Conservation (phyloP, 164 flowering plant species). For the Annona cherimola region DNA sequence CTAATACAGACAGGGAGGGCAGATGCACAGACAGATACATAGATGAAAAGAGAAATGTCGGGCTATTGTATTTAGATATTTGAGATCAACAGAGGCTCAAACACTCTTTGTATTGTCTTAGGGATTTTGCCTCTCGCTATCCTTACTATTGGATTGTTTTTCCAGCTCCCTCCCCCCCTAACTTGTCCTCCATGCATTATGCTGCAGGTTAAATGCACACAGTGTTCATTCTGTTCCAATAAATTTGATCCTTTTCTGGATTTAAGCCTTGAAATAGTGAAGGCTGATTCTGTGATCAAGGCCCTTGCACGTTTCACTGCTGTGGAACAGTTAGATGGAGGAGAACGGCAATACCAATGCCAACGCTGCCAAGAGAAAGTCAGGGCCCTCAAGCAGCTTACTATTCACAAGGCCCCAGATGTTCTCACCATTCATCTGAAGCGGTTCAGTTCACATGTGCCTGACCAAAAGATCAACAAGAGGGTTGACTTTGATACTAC, state of each 20-base stretch:
- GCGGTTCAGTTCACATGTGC: slow-evolving; percentile 66
- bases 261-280: slow-evolving; percentile 81
- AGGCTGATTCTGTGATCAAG: slow-evolving; percentile 70
- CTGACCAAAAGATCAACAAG: slow-evolving; percentile 76
- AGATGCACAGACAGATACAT: too few species aligned
- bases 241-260: slow-evolving; percentile 93
- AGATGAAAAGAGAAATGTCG: too few species aligned
- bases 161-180: neutral
- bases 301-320: slow-evolving; percentile 81
- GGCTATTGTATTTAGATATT: too few species aligned
- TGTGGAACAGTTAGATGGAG: slow-evolving; percentile 81
- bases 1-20: too few species aligned
- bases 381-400: slow-evolving; percentile 83
- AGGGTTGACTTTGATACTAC: slow-evolving; percentile 57
- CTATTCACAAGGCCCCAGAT: slow-evolving; percentile 83
- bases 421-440: slow-evolving; percentile 88
- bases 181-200: neutral
- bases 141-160: neutral
- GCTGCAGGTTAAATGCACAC: slow-evolving; percentile 83
- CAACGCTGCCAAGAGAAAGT: slow-evolving; percentile 90
- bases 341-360: slow-evolving; percentile 81
- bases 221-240: slow-evolving; percentile 74
- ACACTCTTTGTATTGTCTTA: too few species aligned
- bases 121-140: neutral
- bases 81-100: too few species aligned